These are phyloP conservation scores for Pyrrhoderma lamaoense DNA, from an alignment of 1,284 basidiomycete genomes.

Conservation along the genomic window DNA sequence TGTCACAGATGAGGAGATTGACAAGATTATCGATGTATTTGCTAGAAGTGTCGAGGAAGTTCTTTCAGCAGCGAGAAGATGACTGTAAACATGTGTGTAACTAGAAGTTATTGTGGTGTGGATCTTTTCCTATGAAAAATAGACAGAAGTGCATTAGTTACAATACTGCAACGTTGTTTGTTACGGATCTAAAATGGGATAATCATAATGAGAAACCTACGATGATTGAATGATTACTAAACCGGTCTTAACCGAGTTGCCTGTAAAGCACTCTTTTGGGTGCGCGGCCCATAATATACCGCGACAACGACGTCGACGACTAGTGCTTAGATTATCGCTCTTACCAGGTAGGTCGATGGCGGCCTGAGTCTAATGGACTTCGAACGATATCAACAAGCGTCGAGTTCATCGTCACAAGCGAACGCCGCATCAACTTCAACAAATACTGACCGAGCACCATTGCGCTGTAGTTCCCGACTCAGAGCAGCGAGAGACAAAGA, in stretches of 20 bases:
- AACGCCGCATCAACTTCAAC: constrained; percentile 27
- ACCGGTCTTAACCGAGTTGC: not conserved
- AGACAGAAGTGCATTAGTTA: too few relatives aligned
- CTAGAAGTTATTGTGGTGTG: too few relatives aligned
- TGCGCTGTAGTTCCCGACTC: constrained; percentile 68
- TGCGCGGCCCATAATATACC: not conserved
- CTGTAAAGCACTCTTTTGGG: not conserved
- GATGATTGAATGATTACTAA: not conserved
- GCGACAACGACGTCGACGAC: constrained; percentile 13
- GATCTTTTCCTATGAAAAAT: too few relatives aligned
- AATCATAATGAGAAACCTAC: too few relatives aligned
- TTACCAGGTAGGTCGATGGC: constrained; percentile 60
- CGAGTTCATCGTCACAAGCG: constrained; percentile 38
- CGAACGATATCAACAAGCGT: constrained; percentile 57
- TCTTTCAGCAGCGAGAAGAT: constrained; percentile 27
- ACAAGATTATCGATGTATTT: constrained; percentile 56
- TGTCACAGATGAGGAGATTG: constrained; percentile 56
- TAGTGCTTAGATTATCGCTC: constrained; percentile 3
- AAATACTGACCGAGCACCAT: constrained; percentile 32
- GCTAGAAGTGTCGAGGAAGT: constrained; percentile 58
- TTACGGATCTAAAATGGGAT: too few relatives aligned
- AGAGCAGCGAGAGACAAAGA: constrained; percentile 54
- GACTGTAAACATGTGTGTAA: not conserved
- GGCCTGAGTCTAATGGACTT: constrained; percentile 76
- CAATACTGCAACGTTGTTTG: too few relatives aligned